Conservation (phyloP, 2,329 filamentous ascomycete species). For the Stagonosporopsis vannaccii region DNA sequence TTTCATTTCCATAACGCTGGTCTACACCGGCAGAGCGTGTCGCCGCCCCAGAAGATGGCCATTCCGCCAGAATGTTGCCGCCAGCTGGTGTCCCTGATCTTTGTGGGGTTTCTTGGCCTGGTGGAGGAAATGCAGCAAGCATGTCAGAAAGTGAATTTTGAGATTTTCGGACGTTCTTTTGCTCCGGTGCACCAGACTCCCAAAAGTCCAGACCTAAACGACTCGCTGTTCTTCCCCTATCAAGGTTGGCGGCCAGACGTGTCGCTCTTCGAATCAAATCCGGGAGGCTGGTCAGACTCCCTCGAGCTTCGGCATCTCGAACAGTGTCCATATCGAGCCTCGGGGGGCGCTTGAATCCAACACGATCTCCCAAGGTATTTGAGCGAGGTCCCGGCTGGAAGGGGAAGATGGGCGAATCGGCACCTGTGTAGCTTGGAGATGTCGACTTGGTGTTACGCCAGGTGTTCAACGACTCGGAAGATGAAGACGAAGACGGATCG, state of each 20-base stretch:
- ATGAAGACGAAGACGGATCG: conserved; percentile 41
- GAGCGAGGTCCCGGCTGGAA: conserved; percentile 39
- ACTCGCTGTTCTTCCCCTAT: conserved; percentile 76
- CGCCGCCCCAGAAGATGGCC: conserved; percentile 33
- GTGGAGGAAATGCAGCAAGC: conserved; percentile 69
- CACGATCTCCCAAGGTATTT: conserved; percentile 50
- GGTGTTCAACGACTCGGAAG: conserved; percentile 45
- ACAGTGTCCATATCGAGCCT: conserved; percentile 84
- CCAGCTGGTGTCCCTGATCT: conserved; percentile 41
- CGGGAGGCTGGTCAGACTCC: conserved; percentile 88
- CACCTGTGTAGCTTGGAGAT: conserved; percentile 28
- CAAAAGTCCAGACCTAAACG: conserved; percentile 61
- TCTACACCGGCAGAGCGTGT: conserved; percentile 9
- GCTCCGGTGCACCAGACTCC: conserved; percentile 46
- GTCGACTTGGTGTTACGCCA: conserved; percentile 29
- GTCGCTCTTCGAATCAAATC: conserved; percentile 92
- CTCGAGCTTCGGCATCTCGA: conserved; percentile 79
- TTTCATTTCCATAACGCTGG: conserved; percentile 27
- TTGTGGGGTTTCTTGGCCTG: conserved; percentile 56
- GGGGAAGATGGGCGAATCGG: conserved; percentile 41
- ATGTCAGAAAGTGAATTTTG: conserved; percentile 66
- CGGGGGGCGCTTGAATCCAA: conserved; percentile 65
- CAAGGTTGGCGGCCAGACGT: conserved; percentile 83
- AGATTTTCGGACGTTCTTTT: conserved; percentile 52
- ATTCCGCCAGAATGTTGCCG: conserved; percentile 33